Percentiles rank a stretch among this genome's conserved stretches.
These are phyloP conservation scores for Pelagomonas calceolata DNA, from an alignment of 108 stramenopile species.

Conservation along the genomic window DNA sequence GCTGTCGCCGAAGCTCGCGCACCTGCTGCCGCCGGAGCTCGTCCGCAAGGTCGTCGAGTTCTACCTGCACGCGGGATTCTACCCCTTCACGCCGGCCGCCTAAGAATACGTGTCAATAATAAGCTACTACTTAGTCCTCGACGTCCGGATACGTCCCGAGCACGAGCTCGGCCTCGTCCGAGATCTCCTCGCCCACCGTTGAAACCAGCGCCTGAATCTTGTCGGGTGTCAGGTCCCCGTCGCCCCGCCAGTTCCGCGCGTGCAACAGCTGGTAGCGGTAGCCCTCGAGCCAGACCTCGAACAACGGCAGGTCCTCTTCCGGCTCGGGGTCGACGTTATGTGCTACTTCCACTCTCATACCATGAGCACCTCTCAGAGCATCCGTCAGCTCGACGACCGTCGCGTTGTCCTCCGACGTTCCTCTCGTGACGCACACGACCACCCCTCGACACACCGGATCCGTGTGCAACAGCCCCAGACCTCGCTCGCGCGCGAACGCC, in stretches of 20 bases:
- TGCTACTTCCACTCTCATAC: not conserved
- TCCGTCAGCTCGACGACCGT: not conserved
- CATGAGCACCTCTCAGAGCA: not conserved
- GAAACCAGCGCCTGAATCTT: not conserved
- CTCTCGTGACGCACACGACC: not conserved
- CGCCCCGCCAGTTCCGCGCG: not conserved
- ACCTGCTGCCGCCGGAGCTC: too few relatives aligned
- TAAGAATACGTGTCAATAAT: too few relatives aligned
- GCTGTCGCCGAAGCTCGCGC: too few relatives aligned
- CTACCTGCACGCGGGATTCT: too few relatives aligned
- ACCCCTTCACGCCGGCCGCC: too few relatives aligned
- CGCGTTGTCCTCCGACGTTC: not conserved
- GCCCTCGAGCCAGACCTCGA: slow-evolving; percentile 2
- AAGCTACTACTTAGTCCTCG: not conserved
- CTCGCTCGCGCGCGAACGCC: not conserved
- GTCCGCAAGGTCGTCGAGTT: too few relatives aligned
- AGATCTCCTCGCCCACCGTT: not conserved
- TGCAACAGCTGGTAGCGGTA: not conserved
- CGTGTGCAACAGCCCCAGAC: not conserved
- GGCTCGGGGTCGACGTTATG: not conserved
- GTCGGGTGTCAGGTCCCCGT: not conserved
- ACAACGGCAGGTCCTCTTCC: not conserved
- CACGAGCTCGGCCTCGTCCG: not conserved
- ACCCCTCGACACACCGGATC: not conserved
- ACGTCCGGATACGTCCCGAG: not conserved